Evolutionary conservation across 805 yeast species (phyloP), one percentile per base, ranked within the genome.

Genomic region (Suhomyces xylopsoci): DNA sequence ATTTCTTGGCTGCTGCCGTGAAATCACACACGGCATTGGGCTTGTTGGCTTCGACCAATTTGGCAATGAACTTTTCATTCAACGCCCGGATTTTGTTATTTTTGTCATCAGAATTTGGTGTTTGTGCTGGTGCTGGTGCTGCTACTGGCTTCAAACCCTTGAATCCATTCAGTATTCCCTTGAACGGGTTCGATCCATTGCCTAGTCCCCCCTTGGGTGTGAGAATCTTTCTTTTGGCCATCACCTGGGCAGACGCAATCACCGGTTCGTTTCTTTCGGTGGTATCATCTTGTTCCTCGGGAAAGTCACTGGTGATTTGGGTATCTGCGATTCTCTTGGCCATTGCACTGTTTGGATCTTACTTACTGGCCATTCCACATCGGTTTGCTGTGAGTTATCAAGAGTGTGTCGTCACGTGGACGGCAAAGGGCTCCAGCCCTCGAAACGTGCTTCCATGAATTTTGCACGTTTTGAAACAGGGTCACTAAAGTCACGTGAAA

Each of bases 181-280:
- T 45, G 14, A 28, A 22, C 32, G 50, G 20, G 28, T 52, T 41
- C 12, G 42, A 12, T 15, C 43, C 45, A 14, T 17, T 25, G 10
- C 38, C 20, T 6, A 14, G 24, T 7, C 41, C 38, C 9, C 66
- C 63, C 63, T 78, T 78, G 14, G 87, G 87, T 62, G 79, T 75
- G 25, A 88, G 79, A 52, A 89, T 87, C 71, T 83, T 87, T 62
- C 97, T 77, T 51, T 71, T 78, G 25, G 90, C 81, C 79, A 90
- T 67, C 5, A 82, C 84, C 5, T 77, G 83, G 3, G 80, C 74
- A 1, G 88, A 76, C 0, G 96, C 94, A 46, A 56, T 64, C n/a
- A 46, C 51, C n/a, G 60, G 54, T 32, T 77, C 71, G 8, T 50
- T 47, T 12, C 58, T 74, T 7, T 70, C 75, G 10, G 34, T 28